Conservation (phyloP, 345 rosid species). For the Syzygium aqueum region DNA sequence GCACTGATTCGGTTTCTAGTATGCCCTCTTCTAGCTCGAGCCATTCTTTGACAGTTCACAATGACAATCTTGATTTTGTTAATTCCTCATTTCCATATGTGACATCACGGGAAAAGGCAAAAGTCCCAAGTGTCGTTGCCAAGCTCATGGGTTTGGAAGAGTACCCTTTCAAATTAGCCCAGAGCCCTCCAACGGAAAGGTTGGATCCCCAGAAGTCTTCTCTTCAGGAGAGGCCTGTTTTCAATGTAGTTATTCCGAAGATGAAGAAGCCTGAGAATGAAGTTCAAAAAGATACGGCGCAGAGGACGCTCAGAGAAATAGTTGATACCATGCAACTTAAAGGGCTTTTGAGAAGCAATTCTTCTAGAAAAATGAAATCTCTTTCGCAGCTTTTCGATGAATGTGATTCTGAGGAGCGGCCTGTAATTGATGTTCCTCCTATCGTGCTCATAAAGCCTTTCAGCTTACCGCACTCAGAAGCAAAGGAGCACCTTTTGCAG, state of each 20-base stretch:
- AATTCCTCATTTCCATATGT: slow-evolving; percentile 24
- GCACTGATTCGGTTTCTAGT: slow-evolving; percentile 28
- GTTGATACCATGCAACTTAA: slow-evolving; percentile 35
- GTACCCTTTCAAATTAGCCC: slow-evolving; percentile 28
- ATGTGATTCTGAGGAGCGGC: not conserved
- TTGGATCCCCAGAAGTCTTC: slow-evolving; percentile 10
- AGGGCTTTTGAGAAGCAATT: slow-evolving; percentile 27
- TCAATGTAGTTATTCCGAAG: slow-evolving; percentile 25
- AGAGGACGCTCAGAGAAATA: slow-evolving; percentile 34
- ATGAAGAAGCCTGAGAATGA: slow-evolving; percentile 20
- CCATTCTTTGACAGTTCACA: slow-evolving; percentile 33
- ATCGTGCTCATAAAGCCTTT: not conserved
- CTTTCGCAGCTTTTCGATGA: not conserved
- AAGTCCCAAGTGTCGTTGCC: slow-evolving; percentile 59
- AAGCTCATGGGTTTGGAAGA: slow-evolving; percentile 92
- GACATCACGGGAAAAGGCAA: slow-evolving; percentile 16
- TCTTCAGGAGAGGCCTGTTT: slow-evolving; percentile 9
- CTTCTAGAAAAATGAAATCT: slow-evolving; percentile 34
- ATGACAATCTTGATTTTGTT: slow-evolving; percentile 18
- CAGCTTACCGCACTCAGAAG: slow-evolving; percentile 4
- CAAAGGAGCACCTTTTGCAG: slow-evolving; percentile 11
- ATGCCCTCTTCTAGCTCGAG: slow-evolving; percentile 64
- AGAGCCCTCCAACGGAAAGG: slow-evolving; percentile 4
- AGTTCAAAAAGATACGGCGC: slow-evolving; percentile 9
- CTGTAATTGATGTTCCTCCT: not conserved